These are phyloP conservation scores for Daldinia sp. DNA, from an alignment of 2,329 filamentous ascomycete genomes.

Conservation along the genomic window DNA sequence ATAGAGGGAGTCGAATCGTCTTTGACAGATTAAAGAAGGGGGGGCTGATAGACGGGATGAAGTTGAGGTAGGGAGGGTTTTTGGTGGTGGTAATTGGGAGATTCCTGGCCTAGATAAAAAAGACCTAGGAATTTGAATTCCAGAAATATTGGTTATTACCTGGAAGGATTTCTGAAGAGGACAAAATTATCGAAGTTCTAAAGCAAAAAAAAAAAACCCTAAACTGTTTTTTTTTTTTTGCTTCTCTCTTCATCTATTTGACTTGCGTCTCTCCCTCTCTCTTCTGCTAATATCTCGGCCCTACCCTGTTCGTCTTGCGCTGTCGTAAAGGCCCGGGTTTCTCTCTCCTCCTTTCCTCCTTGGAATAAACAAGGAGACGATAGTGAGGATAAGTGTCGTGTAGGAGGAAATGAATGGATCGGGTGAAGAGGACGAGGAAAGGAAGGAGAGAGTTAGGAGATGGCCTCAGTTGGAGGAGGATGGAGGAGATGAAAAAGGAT, in stretches of 20 bases:
- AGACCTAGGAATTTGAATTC: slow-evolving; percentile 52
- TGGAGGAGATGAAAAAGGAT: slow-evolving; percentile 67
- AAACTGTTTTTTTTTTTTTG: slow-evolving; percentile 24
- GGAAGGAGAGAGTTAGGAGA: slow-evolving; percentile 53
- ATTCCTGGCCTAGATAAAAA: slow-evolving; percentile 48
- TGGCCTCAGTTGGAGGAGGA: slow-evolving; percentile 65
- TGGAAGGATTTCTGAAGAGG: slow-evolving; percentile 46
- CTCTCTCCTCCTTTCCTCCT: slow-evolving; percentile 54
- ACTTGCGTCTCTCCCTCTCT: slow-evolving; percentile 37
- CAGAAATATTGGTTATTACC: slow-evolving; percentile 46
- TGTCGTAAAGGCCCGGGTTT: slow-evolving; percentile 42
- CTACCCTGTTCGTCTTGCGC: slow-evolving; percentile 45
- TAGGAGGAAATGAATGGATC: slow-evolving; percentile 67
- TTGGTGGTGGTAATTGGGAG: slow-evolving; percentile 48
- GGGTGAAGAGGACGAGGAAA: slow-evolving; percentile 57
- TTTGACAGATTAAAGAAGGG: slow-evolving; percentile 31
- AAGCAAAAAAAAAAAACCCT: slow-evolving; percentile 43
- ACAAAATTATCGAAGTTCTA: slow-evolving; percentile 40
- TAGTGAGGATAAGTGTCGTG: slow-evolving; percentile 53
- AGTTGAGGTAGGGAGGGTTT: slow-evolving; percentile 42
- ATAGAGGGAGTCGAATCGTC: slow-evolving; percentile 26
- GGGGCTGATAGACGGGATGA: slow-evolving; percentile 8
- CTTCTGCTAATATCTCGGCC: slow-evolving; percentile 45
- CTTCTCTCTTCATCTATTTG: slow-evolving; percentile 48
- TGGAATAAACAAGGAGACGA: slow-evolving; percentile 57